Conservation (phyloP, 2,329 filamentous ascomycete species). For the Xylariaceae sp. region DNA sequence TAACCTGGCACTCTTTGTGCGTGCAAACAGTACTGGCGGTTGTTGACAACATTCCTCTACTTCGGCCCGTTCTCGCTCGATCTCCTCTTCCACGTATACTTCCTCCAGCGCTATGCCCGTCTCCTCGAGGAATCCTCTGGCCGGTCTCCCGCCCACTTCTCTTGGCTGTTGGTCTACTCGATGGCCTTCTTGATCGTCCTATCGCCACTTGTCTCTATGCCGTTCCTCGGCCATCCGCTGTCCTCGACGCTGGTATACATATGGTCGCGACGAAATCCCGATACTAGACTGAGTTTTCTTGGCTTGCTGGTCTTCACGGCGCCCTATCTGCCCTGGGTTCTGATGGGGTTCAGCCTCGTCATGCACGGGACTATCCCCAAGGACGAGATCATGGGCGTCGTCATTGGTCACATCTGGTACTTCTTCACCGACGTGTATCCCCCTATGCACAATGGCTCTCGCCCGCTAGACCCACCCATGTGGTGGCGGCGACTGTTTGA, state of each 20-base stretch:
- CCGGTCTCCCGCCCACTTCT: conserved; percentile 89
- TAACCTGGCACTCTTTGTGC: conserved; percentile 22
- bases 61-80: conserved; percentile 95
- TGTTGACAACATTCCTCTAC: conserved; percentile 96
- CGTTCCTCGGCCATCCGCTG: conserved; percentile 91
- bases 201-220: conserved; percentile 87
- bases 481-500: conserved; percentile 93
- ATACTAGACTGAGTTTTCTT: conserved; percentile 86
- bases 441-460: conserved; percentile 81
- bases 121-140: conserved; percentile 95
- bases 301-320: conserved; percentile 91
- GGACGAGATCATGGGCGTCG: conserved; percentile 94
- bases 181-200: conserved; percentile 79
- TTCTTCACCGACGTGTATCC: conserved; percentile 98
- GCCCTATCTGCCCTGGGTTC: conserved; percentile 93
- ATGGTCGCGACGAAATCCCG: conserved; percentile 94
- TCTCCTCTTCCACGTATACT: conserved; percentile 97
- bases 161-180: conserved; percentile 90
- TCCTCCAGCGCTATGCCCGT: conserved; percentile 93
- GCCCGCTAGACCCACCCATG: conserved; percentile 84
- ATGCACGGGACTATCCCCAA: conserved; percentile 89
- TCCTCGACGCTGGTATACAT: conserved; percentile 96
- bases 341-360: conserved; percentile 92
- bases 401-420: conserved; percentile 96
- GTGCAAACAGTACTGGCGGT: conserved; percentile 81